Percentiles rank a stretch among this genome's conserved stretches.
These are phyloP conservation scores for Exophiala sideris DNA, from an alignment of 2,329 filamentous ascomycete genomes.

Conservation along the genomic window DNA sequence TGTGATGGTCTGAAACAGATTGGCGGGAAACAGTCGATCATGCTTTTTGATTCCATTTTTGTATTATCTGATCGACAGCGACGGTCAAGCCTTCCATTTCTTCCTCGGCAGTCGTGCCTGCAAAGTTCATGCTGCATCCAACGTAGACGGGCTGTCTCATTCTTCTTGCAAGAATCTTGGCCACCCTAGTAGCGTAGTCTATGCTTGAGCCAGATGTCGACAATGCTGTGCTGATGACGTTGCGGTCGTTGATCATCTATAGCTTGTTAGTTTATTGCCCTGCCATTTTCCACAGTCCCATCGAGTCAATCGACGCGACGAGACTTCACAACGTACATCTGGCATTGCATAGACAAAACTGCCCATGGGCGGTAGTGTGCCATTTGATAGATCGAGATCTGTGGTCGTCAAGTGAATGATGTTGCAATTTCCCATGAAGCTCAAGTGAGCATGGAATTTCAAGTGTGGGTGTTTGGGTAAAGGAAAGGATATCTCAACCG, in stretches of 20 bases:
- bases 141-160: slow-evolving; percentile 79
- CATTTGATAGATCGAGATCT: slow-evolving; percentile 41
- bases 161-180: slow-evolving; percentile 75
- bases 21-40: too few species aligned
- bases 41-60: slow-evolving; percentile 22
- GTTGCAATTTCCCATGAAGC: slow-evolving; percentile 49
- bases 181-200: slow-evolving; percentile 82
- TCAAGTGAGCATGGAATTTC: slow-evolving; percentile 59
- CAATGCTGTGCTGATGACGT: slow-evolving; percentile 67
- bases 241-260: slow-evolving; percentile 41
- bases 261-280: slow-evolving; percentile 20
- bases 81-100: slow-evolving; percentile 84
- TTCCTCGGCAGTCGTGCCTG: slow-evolving; percentile 80
- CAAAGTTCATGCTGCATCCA: slow-evolving; percentile 79
- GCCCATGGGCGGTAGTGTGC: slow-evolving; percentile 59
- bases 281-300: neutral
- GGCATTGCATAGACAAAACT: slow-evolving; percentile 94
- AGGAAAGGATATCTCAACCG: slow-evolving; percentile 56
- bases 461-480: slow-evolving; percentile 56
- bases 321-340: slow-evolving; percentile 58
- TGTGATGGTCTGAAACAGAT: neutral
- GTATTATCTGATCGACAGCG: slow-evolving; percentile 67
- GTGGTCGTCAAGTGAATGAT: slow-evolving; percentile 58
- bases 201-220: slow-evolving; percentile 72
- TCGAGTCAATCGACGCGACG: neutral